A percentile compares a stretch with the other conserved stretches of the same genome.
phyloP scores from a whole-genome alignment of 495 filamentous ascomycete species.

The Lophiostoma macrostomum region DNA sequence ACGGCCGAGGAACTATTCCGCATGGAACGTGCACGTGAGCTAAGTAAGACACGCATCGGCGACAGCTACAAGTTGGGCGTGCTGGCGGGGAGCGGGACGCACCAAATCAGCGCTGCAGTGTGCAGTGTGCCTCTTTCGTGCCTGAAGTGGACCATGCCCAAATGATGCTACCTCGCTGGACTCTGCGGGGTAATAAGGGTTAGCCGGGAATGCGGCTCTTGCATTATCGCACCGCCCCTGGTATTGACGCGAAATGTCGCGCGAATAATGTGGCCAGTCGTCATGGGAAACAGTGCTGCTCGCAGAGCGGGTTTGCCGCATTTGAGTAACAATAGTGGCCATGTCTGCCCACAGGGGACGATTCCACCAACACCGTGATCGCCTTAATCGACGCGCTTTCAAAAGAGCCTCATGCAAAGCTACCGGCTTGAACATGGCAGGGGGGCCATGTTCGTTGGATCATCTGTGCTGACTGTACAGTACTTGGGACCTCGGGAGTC shows the following conservation, averaged over 20 bases:
- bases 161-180: neutral
- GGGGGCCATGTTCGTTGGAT: too few species aligned
- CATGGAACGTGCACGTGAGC: constrained; percentile 16
- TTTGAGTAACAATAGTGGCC: neutral
- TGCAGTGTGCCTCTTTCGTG: neutral
- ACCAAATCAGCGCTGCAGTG: neutral
- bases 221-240: neutral
- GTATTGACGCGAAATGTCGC: neutral
- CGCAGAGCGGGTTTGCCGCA: neutral
- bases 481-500: too few species aligned
- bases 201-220: too few species aligned
- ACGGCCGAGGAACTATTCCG: constrained; percentile 9
- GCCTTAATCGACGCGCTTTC: too few species aligned
- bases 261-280: neutral
- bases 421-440: too few species aligned
- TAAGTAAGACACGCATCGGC: constrained; percentile 21
- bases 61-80: constrained; percentile 4
- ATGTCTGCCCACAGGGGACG: too few species aligned
- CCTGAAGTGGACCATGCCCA: neutral
- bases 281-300: neutral
- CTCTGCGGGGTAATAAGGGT: constrained; percentile 15
- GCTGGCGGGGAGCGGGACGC: neutral
- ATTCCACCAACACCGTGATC: too few species aligned
- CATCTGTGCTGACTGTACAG: too few species aligned
- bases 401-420: too few species aligned